A percentile compares a stretch with the other conserved stretches of the same genome.
Conservation (phyloP, 352 stramenopile genomes). For the Phytophthora megakarya region DNA sequence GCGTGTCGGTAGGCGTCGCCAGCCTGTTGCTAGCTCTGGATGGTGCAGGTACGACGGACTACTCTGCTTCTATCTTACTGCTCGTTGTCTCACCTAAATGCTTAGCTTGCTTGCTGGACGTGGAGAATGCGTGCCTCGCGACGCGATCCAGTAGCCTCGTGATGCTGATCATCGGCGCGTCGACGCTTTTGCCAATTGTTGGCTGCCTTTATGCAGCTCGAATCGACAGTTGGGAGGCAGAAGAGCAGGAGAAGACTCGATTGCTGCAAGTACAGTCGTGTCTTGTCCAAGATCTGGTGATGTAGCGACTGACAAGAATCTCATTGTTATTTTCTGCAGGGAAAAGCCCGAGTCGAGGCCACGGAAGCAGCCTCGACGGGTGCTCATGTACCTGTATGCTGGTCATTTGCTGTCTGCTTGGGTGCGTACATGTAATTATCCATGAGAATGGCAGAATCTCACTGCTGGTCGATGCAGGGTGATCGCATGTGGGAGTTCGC, state of each 20-base stretch:
- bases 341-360: conserved; percentile 3
- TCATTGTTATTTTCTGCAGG: conserved; percentile 12
- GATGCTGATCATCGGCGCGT: conserved; percentile 62
- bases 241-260: conserved; percentile 32
- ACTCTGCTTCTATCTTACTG: not conserved
- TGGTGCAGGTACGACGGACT: conserved; percentile 37
- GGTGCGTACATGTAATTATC: conserved; percentile 38
- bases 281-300: conserved; percentile 1
- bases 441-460: not conserved
- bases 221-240: conserved; percentile 30
- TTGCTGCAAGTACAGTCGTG: conserved; percentile 44
- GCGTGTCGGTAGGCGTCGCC: conserved; percentile 43
- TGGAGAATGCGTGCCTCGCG: conserved; percentile 49
- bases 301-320: not conserved
- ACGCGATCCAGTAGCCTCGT: conserved; percentile 58
- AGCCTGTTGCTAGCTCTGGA: conserved; percentile 50
- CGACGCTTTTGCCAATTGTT: conserved; percentile 52
- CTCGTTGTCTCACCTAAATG: not conserved
- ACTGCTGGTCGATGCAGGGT: conserved; percentile 37
- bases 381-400: conserved; percentile 74
- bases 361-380: conserved; percentile 33
- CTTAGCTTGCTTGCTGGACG: conserved; percentile 42
- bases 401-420: conserved; percentile 81
- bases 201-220: conserved; percentile 48
- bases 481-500: conserved; percentile 87